Base-by-base conservation (phyloP, 1,139 yeast genomes). In the Hyphopichia khmerensis region DNA sequence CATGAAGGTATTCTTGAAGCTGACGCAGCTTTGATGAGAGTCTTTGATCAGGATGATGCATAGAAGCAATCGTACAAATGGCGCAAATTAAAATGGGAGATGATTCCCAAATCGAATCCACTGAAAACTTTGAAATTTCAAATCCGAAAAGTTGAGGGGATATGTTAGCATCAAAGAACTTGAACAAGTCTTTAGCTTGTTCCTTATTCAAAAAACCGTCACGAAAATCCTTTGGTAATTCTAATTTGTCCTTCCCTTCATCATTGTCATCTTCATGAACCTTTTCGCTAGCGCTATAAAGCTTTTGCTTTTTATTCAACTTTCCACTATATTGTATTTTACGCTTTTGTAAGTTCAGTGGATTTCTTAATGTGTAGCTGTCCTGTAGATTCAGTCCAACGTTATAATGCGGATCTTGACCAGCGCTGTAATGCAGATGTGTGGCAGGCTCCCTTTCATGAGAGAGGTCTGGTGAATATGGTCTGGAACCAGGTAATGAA, bases 141-240 rank as follows among this genome's bases (percentile, higher is more conserved):
- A 82, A 84, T 1, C 89, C 89, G 62, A 82, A 83, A 35, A 84
- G 62, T 51, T 83, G 87, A 16, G 82, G 83, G 0, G 86, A 70
- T 17, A 83, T 80, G 44, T 80, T 74, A 3, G 69, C 59, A 50
- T 80, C 77, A 54, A 84, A 84, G 46, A 70, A 79, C 6, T 57
- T 51, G 46, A 82, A 79, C 14, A 83, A 62, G 23, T 69, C 75
- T 21, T 60, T 56, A 0, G 87, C 87, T 43, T 82, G 76, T 1
- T 60, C 65, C 32, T 63, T 54, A 1, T 67, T 46, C 2, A 79
- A 48, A 15, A 59, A 61, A 3, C 65, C 66, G 39, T 64, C 60
- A 11, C 78, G 54, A 49, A 72, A 73, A 44, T 72, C 77, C 1
- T 52, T 53, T 1, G 64, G 65, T n/a, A n/a, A n/a, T n/a, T n/a